A percentile compares a stretch with the other conserved stretches of the same genome.
Evolutionary conservation across 1,284 basidiomycete species (phyloP).

Genomic region (Fomitopsis schrenkii): DNA sequence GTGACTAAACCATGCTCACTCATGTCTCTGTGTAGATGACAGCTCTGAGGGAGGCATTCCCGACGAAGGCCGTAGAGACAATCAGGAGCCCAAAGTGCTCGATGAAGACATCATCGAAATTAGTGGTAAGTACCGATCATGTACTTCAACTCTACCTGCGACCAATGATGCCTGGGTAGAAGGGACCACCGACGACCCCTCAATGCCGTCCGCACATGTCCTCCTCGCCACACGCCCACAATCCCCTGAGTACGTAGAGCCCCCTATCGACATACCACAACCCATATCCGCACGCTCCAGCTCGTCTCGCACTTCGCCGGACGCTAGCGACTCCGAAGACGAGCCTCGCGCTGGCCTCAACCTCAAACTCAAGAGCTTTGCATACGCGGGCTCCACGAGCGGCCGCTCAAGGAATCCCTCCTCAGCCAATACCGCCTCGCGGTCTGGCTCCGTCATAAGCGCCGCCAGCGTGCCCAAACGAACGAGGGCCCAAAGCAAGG

Average conservation of each 20-base stretch:
- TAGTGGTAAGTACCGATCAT: background rate
- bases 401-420: background rate
- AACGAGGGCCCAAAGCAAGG: background rate
- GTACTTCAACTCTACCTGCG: background rate
- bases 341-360: slow-evolving; percentile 5
- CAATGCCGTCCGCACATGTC: background rate
- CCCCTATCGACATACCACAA: background rate
- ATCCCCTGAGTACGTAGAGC: background rate
- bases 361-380: slow-evolving; percentile 10
- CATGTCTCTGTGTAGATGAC: background rate
- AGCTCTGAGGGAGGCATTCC: background rate
- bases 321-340: slow-evolving; percentile 1
- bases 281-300: background rate
- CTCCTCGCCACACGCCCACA: background rate
- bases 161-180: background rate
- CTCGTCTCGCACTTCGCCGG: background rate
- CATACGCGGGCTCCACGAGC: slow-evolving; percentile 1
- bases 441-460: background rate
- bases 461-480: background rate
- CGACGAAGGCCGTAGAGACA: background rate
- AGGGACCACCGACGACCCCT: background rate
- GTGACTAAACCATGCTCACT: background rate
- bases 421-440: background rate
- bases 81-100: background rate
- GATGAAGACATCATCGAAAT: background rate